Evolutionary conservation across 164 flowering plant species (phyloP), one percentile per base, ranked within the genome.

Genomic region (Hamamelis virginiana): DNA sequence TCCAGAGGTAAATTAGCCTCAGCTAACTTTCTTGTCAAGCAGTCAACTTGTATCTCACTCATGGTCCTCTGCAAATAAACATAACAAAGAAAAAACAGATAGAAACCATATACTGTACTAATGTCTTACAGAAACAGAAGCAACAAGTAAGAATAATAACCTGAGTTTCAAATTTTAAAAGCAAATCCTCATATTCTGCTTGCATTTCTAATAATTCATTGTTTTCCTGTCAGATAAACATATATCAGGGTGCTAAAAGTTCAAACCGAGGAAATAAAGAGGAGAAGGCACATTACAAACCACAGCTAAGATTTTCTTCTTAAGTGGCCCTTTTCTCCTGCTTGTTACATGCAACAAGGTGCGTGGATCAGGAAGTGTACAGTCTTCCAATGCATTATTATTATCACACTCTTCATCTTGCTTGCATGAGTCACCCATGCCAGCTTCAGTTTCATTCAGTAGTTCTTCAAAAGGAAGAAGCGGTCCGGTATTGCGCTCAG

Each of bases 381-480:
- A 82, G 50, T 77, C 83, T 61, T 81, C 83, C 15, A 43, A 22
- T 38, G 60, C 67, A 46, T 28, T 68, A 23, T 68, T 71, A 25
- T 14, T 69, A 48, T 50, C 71, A 41, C 58, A 44, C 38, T 69
- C 76, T 57, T 79, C 75, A 13, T 78, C 82, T 46, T 74, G 70
- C 33, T 65, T 61, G 77, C 62, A 56, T 23, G 70, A 69, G 46
- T 71, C 75, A 63, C 65, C 77, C 15, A 3, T 22, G 8, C 47
- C 59, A 67, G 12, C 73, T 75, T 74, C 79, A 75, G 56, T 70
- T 69, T 80, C 88, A 61, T 80, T 65, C 58, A 79, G 76, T 26
- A 94, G 80, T 63, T 93, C 89, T 57, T 90, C 86, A 80, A 91
- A 93, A 66, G 89, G 89, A 83, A 86, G 72, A 70, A 85, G 90